A percentile compares a stretch with the other conserved stretches of the same genome.
Evolutionary conservation across 164 flowering plant species (phyloP).

Genomic region (Tinospora cordifolia): DNA sequence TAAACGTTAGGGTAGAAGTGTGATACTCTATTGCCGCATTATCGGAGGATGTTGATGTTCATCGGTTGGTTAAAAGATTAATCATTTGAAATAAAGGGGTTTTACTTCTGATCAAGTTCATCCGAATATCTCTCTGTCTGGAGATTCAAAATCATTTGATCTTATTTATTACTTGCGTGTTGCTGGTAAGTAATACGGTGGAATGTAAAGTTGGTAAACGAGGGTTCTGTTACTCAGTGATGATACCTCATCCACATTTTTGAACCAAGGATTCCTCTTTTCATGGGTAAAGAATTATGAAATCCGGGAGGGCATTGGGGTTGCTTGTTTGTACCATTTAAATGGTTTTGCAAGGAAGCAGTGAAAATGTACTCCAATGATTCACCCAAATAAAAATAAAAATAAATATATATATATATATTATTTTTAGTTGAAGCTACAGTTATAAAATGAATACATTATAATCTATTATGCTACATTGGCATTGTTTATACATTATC

Average conservation of each 20-base stretch:
- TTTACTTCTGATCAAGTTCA: background rate
- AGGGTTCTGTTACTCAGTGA: background rate
- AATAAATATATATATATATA: too few relatives aligned
- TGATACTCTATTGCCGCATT: too few relatives aligned
- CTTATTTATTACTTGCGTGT: background rate
- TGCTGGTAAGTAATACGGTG: background rate
- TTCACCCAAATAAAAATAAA: too few relatives aligned
- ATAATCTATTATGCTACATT: too few relatives aligned
- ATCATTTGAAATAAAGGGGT: background rate
- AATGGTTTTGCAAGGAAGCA: background rate
- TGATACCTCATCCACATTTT: background rate
- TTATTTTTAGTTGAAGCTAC: too few relatives aligned
- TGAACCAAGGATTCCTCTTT: background rate
- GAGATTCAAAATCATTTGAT: background rate
- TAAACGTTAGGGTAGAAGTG: background rate
- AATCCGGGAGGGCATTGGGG: background rate
- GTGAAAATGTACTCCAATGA: too few relatives aligned
- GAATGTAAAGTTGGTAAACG: background rate
- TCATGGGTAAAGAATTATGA: background rate
- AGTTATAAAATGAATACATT: too few relatives aligned
- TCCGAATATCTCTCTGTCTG: background rate
- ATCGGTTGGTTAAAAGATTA: background rate
- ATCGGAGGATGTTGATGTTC: background rate
- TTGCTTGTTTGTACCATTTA: background rate
- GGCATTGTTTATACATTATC: too few relatives aligned